These are phyloP conservation scores for Catharanthus roseus DNA, from an alignment of 257 asterid species.

Conservation along the genomic window DNA sequence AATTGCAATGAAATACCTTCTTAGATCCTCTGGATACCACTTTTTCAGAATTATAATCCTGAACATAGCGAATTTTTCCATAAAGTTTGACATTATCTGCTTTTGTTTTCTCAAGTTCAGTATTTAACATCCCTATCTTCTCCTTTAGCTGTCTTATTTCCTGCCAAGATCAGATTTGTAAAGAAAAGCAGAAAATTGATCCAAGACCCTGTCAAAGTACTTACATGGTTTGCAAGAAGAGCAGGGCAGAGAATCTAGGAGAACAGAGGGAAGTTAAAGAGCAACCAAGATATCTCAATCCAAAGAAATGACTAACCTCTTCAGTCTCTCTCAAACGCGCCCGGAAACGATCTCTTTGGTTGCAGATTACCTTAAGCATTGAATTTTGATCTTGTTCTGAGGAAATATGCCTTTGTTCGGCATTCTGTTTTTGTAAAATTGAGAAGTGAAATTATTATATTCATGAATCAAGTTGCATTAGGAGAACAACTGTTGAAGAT, in stretches of 20 bases:
- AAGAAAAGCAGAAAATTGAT: slow-evolving; percentile 2
- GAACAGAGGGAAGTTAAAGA: neutral
- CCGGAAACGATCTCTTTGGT: slow-evolving; percentile 95
- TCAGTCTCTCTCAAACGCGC: slow-evolving; percentile 95
- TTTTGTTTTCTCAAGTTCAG: slow-evolving; percentile 90
- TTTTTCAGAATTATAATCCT: slow-evolving; percentile 96
- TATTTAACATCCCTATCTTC: slow-evolving; percentile 68
- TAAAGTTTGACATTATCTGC: slow-evolving; percentile 97
- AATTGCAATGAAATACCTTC: slow-evolving; percentile 55
- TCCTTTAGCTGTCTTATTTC: slow-evolving; percentile 92
- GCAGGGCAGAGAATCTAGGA: neutral
- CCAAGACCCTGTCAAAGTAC: slow-evolving; percentile 14
- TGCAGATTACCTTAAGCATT: slow-evolving; percentile 98
- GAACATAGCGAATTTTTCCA: slow-evolving; percentile 95
- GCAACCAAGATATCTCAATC: neutral
- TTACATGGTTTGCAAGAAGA: slow-evolving; percentile 3
- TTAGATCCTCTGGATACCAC: slow-evolving; percentile 94
- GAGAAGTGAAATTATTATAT: neutral
- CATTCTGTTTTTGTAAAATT: slow-evolving; percentile 41
- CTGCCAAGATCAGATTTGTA: slow-evolving; percentile 36
- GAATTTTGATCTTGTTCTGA: slow-evolving; percentile 89
- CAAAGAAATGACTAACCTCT: slow-evolving; percentile 47
- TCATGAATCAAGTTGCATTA: neutral
- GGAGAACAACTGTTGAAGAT: neutral
- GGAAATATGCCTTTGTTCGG: slow-evolving; percentile 62